These are phyloP conservation scores for Paramecium octaurelia DNA, from an alignment of 73 alveolate genomes.

Conservation along the genomic window DNA sequence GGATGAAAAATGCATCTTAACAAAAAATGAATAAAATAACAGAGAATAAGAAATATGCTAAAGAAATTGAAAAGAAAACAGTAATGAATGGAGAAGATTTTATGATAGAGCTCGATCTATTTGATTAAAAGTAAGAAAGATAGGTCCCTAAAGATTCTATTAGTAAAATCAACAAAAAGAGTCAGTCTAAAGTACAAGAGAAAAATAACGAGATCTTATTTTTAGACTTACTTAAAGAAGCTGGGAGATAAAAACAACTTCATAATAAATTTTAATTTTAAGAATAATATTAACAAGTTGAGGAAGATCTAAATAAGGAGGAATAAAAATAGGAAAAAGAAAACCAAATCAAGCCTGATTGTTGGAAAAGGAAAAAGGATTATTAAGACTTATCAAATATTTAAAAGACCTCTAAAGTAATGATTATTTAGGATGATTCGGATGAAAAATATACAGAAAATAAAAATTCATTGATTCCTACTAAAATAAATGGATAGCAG, in stretches of 20 bases:
- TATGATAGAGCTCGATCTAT: neutral
- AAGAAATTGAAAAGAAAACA: neutral
- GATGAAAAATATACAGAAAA: neutral
- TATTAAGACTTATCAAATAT: neutral
- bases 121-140: neutral
- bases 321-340: neutral
- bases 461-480: neutral
- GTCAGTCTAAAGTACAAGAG: neutral
- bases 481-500: neutral
- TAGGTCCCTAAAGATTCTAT: neutral
- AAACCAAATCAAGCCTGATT: neutral
- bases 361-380: neutral
- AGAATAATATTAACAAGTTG: neutral
- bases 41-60: neutral
- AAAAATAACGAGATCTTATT: neutral
- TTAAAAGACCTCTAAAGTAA: neutral
- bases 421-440: neutral
- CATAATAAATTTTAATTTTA: neutral
- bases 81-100: neutral
- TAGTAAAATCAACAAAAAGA: neutral
- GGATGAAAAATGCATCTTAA: neutral
- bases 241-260: neutral
- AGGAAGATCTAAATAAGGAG: neutral
- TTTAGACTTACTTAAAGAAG: neutral
- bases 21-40: neutral